These are phyloP conservation scores for Penicillium sp. DNA, from an alignment of 2,329 filamentous ascomycete species.

Conservation along the genomic window DNA sequence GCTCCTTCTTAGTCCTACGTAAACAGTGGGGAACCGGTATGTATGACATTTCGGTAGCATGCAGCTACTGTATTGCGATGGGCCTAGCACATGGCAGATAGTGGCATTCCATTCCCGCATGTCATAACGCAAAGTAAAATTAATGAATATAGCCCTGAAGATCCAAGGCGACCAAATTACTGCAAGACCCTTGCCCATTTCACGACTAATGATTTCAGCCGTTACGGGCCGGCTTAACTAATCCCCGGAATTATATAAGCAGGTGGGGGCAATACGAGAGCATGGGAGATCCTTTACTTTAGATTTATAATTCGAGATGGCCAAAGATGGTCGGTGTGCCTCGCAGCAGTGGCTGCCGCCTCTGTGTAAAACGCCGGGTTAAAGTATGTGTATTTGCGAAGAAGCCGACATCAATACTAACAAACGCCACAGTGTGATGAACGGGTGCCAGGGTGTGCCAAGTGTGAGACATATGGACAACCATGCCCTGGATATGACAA, in stretches of 20 bases:
- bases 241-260: conserved; percentile 10
- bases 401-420: not conserved
- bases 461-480: conserved; percentile 34
- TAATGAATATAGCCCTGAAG: too few relatives aligned
- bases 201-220: not conserved
- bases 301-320: not conserved
- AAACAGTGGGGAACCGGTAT: not conserved
- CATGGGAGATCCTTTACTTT: not conserved
- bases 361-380: conserved; percentile 30
- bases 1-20: not conserved
- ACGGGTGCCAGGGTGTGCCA: conserved; percentile 30
- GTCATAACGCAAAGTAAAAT: not conserved
- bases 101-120: not conserved
- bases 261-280: conserved; percentile 1
- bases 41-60: not conserved
- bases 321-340: conserved; percentile 24
- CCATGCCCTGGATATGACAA: conserved; percentile 36
- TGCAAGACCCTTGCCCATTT: too few relatives aligned
- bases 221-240: conserved; percentile 4
- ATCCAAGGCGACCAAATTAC: too few relatives aligned
- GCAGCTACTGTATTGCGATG: not conserved
- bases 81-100: not conserved
- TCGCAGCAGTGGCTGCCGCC: conserved; percentile 28
- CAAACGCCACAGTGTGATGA: conserved; percentile 34
- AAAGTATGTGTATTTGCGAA: conserved; percentile 20